These are phyloP conservation scores for Tuber indicum DNA, from an alignment of 495 filamentous ascomycete genomes.

Conservation along the genomic window DNA sequence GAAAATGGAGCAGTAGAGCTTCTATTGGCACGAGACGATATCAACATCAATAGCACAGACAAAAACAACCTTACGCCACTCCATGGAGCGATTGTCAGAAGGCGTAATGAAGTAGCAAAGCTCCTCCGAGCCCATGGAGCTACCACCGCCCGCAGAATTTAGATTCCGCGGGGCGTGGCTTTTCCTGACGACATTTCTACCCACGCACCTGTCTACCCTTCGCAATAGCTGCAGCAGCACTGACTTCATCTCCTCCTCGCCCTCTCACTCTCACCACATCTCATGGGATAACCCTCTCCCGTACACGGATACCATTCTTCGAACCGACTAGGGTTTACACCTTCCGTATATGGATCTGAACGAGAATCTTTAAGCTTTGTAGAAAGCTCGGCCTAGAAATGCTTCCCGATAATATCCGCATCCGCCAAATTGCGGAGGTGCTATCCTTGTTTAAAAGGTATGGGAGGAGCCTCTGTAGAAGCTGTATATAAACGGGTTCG, in stretches of 20 bases:
- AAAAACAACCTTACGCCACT: neutral
- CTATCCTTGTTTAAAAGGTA: neutral
- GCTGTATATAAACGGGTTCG: neutral
- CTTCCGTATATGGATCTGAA: neutral
- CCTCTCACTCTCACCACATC: neutral
- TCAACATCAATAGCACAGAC: neutral
- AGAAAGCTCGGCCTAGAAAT: neutral
- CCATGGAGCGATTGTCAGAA: neutral
- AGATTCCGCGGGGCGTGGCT: neutral
- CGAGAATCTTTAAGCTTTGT: neutral
- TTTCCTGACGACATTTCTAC: neutral
- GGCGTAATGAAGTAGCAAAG: neutral
- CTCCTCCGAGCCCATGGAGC: neutral
- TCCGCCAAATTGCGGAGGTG: neutral
- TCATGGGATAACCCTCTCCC: neutral
- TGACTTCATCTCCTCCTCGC: neutral
- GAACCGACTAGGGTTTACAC: neutral
- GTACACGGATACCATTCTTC: neutral
- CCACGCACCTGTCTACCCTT: neutral
- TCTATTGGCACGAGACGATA: neutral
- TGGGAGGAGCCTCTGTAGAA: neutral
- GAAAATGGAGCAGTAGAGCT: neutral
- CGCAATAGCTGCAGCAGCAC: neutral
- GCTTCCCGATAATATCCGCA: neutral
- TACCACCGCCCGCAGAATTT: neutral